phyloP scores from a whole-genome alignment of 805 yeast genomes.

The Hanseniaspora singularis region DNA sequence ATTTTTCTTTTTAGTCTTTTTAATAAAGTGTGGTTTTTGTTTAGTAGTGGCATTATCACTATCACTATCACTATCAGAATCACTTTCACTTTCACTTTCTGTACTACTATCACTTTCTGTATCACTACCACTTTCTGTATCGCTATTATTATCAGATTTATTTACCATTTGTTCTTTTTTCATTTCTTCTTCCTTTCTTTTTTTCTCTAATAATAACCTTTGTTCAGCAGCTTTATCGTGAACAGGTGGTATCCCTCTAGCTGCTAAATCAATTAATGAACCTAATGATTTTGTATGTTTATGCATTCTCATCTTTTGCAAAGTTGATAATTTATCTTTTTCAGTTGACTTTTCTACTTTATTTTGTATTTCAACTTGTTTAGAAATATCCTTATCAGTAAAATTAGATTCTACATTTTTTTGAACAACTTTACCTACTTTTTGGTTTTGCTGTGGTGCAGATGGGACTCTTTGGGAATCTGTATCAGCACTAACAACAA shows the following conservation, averaged over 20 bases:
- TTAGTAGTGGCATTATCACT: conserved; percentile 4
- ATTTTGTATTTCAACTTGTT: too few species aligned
- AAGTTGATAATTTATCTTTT: conserved; percentile 1
- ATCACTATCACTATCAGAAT: conserved; percentile 17
- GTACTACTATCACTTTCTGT: too few species aligned
- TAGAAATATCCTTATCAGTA: too few species aligned
- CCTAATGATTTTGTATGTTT: conserved; percentile 34
- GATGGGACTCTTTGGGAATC: conserved; percentile 19
- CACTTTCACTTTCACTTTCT: conserved; percentile 18
- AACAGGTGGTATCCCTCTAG: conserved; percentile 60
- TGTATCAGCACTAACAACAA: conserved; percentile 37
- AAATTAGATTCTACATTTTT: not conserved
- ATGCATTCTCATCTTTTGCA: conserved; percentile 17
- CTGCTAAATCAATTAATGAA: conserved; percentile 46
- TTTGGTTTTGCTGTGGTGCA: conserved; percentile 6
- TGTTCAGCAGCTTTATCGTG: conserved; percentile 32
- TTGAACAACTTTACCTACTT: not conserved
- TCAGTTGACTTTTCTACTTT: not conserved
- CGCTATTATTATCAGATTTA: conserved; percentile 4
- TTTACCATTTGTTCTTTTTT: not conserved
- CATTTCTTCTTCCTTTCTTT: conserved; percentile 12
- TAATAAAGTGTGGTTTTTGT: conserved; percentile 30
- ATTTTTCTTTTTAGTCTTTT: conserved; percentile 29
- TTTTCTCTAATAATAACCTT: conserved; percentile 4
- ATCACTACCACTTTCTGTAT: conserved; percentile 2